Evolutionary conservation across 257 asterid genomes (phyloP), one percentile per base, ranked within the genome.

Genomic region (Orobanche coerulescens): DNA sequence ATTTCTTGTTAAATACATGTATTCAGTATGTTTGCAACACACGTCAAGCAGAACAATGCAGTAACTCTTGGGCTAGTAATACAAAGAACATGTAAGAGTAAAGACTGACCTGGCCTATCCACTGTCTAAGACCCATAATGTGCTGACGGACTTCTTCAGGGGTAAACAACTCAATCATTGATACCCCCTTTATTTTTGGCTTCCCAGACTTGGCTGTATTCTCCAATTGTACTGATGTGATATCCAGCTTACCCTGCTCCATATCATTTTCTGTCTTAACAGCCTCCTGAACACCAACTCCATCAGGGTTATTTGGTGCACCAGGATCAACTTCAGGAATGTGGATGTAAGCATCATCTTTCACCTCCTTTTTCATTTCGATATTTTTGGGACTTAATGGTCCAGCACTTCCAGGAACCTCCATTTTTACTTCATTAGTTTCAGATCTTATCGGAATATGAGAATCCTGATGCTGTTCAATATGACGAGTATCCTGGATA

Each of bases 61-160:
- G 23, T 24, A 22, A 22, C 37, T 18, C 30, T 39, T 14, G 20
- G 33, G 51, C 54, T 54, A 34, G 36, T 65, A 46, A 62, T 58
- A 53, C 40, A 55, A 46, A 55, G 37, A 31, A 64, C 44, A 40
- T 24, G 52, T 30, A 62, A 12, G n/a, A 39, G 31, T 52, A 28
- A 52, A 56, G 55, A 72, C 90, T 70, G 67, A 89, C 99, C 97
- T 93, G 99, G 75, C 99, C 99, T 44, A 89, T 76, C 99, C 99
- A 93, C 81, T 73, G 92, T 65, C 97, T 78, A 58, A 93, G 96
- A 67, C 99, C 91, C 66, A 23, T 66, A 62, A 89, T 89, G 73
- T 93, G 99, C 74, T 79, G 78, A 60, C 83, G 81, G 64, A 87
- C 92, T 79, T 89, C 88, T 67, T 84, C 97, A 26, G 95, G 95